These are phyloP conservation scores for Aureobasidium vineae DNA, from an alignment of 2,329 filamentous ascomycete species.

Conservation along the genomic window DNA sequence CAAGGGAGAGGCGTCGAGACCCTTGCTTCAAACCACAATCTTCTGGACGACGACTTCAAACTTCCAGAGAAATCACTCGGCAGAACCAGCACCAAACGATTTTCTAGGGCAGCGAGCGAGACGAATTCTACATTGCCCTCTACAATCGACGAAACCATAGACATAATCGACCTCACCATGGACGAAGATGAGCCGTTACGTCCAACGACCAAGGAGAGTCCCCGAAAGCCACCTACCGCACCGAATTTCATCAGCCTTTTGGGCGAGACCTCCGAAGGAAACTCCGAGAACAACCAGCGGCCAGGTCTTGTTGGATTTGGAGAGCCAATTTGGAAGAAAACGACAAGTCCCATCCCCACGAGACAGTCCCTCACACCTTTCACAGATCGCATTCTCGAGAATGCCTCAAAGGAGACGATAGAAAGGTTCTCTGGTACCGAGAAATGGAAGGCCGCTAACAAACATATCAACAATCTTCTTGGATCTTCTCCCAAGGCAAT, in stretches of 20 bases:
- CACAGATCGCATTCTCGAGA: not conserved
- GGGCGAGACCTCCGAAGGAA: not conserved
- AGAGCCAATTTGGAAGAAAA: not conserved
- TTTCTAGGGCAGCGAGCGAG: not conserved
- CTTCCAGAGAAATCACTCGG: not conserved
- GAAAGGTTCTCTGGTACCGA: not conserved
- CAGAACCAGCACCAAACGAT: not conserved
- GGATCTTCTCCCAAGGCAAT: not conserved
- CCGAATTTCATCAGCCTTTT: not conserved
- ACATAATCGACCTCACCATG: conserved; percentile 9
- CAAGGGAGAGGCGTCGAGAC: not conserved
- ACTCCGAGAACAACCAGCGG: not conserved
- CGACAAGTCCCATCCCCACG: not conserved
- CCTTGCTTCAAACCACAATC: not conserved
- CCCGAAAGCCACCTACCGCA: not conserved
- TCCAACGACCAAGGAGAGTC: too few relatives aligned
- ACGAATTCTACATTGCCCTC: conserved; percentile 1
- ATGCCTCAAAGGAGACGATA: not conserved
- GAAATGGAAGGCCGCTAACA: not conserved
- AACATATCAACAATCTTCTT: not conserved
- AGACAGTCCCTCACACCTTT: not conserved
- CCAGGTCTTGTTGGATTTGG: not conserved
- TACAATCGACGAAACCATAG: not conserved
- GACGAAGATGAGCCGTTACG: not conserved
- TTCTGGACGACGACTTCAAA: not conserved